These are phyloP conservation scores for Luzula sylvatica DNA, from an alignment of 176 grass and related monocot species.

Conservation along the genomic window DNA sequence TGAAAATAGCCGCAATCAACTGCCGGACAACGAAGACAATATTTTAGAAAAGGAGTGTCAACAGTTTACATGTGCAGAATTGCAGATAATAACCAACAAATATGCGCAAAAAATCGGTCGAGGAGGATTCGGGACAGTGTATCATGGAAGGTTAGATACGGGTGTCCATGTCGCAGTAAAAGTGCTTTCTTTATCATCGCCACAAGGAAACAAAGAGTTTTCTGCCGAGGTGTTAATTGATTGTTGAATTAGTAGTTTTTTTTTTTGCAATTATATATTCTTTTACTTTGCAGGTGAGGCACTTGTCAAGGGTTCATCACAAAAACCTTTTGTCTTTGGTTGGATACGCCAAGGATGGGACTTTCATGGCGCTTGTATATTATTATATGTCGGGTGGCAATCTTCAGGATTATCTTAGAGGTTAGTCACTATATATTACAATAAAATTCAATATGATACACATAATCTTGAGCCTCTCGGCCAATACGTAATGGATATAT, in stretches of 20 bases:
- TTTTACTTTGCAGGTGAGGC: not conserved
- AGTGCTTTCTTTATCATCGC: conserved; percentile 2
- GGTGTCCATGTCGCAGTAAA: conserved; percentile 17
- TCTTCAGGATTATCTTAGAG: conserved; percentile 21
- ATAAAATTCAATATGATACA: too few relatives aligned
- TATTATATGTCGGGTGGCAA: conserved; percentile 26
- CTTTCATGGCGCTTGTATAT: conserved; percentile 26
- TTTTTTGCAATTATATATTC: not conserved
- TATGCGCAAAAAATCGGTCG: conserved; percentile 15
- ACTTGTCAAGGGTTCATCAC: conserved; percentile 21
- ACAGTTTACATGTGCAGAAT: conserved; percentile 11
- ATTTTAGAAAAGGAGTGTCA: not conserved
- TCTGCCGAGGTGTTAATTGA: conserved; percentile 2
- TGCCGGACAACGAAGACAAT: not conserved
- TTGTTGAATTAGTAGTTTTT: too few relatives aligned
- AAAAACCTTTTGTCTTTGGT: conserved; percentile 30
- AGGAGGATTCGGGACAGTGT: conserved; percentile 21
- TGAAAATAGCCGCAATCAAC: not conserved
- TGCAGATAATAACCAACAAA: conserved; percentile 21
- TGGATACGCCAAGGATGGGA: conserved; percentile 29
- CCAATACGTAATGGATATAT: too few relatives aligned
- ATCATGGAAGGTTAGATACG: conserved; percentile 7
- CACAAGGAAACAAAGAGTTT: conserved; percentile 11
- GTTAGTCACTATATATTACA: too few relatives aligned
- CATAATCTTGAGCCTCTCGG: too few relatives aligned